Conservation (phyloP, 208 protist species). For the Leishmania martiniquensis region DNA sequence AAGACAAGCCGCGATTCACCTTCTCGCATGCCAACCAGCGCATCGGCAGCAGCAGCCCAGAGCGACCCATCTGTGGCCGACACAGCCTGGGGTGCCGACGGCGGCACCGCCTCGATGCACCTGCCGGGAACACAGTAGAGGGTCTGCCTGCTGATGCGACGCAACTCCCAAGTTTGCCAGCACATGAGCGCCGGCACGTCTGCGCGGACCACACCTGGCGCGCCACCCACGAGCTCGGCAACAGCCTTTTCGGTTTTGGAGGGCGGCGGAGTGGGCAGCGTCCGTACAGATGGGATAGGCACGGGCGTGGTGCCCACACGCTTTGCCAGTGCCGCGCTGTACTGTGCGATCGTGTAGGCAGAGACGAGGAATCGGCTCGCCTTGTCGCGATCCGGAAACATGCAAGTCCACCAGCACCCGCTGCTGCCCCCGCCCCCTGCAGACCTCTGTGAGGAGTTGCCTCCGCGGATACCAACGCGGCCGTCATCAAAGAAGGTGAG, state of each 20-base stretch:
- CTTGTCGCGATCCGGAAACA: conserved; percentile 35
- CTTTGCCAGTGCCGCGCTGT: conserved; percentile 17
- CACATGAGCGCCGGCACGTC: conserved; percentile 6
- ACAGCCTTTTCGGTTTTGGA: neutral
- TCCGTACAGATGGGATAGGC: conserved; percentile 20
- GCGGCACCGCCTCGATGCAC: conserved; percentile 42
- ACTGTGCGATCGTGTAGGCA: conserved; percentile 42
- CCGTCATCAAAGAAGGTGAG: conserved; percentile 14
- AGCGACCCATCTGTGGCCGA: conserved; percentile 33
- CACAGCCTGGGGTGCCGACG: conserved; percentile 43
- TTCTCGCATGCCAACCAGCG: conserved; percentile 48
- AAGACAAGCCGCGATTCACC: conserved; percentile 52
- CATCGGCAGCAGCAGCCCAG: conserved; percentile 51
- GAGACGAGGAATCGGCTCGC: conserved; percentile 49
- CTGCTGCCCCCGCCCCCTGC: neutral
- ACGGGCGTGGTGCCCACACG: conserved; percentile 3
- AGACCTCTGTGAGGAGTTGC: neutral
- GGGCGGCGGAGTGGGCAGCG: conserved; percentile 1
- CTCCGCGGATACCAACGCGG: neutral
- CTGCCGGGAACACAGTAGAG: conserved; percentile 44
- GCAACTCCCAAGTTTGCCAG: conserved; percentile 45
- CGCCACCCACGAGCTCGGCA: too few species aligned
- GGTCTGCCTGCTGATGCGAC: conserved; percentile 31
- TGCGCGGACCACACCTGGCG: neutral
- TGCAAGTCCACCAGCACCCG: conserved; percentile 32